Evolutionary conservation across 202 grass and related monocot genomes (phyloP).

Genomic region (Bolboschoenoplectus hybrid): DNA sequence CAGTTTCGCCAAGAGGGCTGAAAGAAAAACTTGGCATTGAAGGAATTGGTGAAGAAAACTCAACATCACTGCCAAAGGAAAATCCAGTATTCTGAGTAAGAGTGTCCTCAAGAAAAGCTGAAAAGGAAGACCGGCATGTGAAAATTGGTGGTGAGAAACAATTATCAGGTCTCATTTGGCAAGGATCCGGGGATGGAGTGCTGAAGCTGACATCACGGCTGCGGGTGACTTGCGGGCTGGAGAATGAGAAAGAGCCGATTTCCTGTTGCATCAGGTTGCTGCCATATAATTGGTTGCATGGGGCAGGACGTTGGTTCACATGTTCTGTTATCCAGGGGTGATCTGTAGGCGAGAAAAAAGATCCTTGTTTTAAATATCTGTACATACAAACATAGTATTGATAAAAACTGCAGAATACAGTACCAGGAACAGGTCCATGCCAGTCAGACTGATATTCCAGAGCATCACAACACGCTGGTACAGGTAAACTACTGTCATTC

Average conservation of each 20-base stretch:
- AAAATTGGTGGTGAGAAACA: constrained; percentile 49
- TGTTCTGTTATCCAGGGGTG: constrained; percentile 84
- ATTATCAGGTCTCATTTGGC: constrained; percentile 42
- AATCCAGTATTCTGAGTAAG: constrained; percentile 45
- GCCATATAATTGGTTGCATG: constrained; percentile 42
- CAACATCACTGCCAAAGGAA: constrained; percentile 47
- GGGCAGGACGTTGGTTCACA: constrained; percentile 46
- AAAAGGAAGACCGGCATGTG: constrained; percentile 67
- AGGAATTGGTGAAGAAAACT: constrained; percentile 33
- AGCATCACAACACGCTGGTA: neutral
- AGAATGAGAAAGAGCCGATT: constrained; percentile 63
- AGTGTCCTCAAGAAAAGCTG: constrained; percentile 34
- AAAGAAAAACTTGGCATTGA: constrained; percentile 86
- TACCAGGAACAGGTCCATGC: neutral
- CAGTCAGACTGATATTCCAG: neutral
- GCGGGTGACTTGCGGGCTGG: constrained; percentile 37
- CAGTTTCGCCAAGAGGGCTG: constrained; percentile 39
- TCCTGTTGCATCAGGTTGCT: constrained; percentile 40
- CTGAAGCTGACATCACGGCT: constrained; percentile 82
- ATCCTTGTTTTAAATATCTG: constrained; percentile 22
- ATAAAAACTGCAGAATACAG: neutral
- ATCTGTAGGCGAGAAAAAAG: constrained; percentile 49
- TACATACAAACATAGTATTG: constrained; percentile 12
- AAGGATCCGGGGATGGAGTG: constrained; percentile 44
- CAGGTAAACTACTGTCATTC: constrained; percentile 2